Percentiles rank a stretch among this genome's conserved stretches.
Evolutionary conservation across 176 grass and related monocot genomes (phyloP).

Genomic region (Guadua angustifolia): DNA sequence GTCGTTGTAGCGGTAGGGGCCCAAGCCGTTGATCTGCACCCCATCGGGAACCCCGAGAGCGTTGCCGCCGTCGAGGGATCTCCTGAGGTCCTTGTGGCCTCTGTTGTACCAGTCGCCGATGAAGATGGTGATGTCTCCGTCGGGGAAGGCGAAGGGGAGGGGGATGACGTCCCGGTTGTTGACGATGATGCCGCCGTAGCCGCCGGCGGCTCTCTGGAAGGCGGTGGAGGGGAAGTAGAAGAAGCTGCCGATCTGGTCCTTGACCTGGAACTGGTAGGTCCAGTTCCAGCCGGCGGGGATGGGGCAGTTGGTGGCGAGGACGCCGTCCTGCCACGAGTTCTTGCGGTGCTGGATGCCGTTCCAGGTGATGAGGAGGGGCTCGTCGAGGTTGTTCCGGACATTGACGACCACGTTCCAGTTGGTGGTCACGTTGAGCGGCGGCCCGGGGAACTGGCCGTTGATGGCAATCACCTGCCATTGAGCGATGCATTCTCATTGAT

Average conservation of each 20-base stretch:
- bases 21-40: constrained; percentile 75
- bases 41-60: constrained; percentile 67
- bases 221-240: constrained; percentile 80
- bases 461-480: constrained; percentile 72
- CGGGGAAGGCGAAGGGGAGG: constrained; percentile 73
- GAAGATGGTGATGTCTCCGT: constrained; percentile 87
- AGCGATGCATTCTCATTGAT: too few relatives aligned
- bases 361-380: constrained; percentile 95
- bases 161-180: constrained; percentile 93
- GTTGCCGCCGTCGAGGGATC: constrained; percentile 58
- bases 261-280: constrained; percentile 90
- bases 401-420: constrained; percentile 95
- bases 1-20: constrained; percentile 74
- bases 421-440: constrained; percentile 81
- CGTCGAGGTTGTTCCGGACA: constrained; percentile 80
- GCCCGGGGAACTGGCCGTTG: constrained; percentile 78
- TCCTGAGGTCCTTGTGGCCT: constrained; percentile 65
- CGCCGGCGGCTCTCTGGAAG: constrained; percentile 59
- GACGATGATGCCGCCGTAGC: constrained; percentile 71
- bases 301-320: constrained; percentile 81
- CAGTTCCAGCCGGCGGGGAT: constrained; percentile 87
- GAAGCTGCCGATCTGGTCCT: constrained; percentile 97
- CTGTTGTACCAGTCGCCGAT: constrained; percentile 72
- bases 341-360: constrained; percentile 82
- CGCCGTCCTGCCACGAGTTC: constrained; percentile 88